Conservation (phyloP, 768 basidiomycete genomes). For the Amanita subjunquillea region DNA sequence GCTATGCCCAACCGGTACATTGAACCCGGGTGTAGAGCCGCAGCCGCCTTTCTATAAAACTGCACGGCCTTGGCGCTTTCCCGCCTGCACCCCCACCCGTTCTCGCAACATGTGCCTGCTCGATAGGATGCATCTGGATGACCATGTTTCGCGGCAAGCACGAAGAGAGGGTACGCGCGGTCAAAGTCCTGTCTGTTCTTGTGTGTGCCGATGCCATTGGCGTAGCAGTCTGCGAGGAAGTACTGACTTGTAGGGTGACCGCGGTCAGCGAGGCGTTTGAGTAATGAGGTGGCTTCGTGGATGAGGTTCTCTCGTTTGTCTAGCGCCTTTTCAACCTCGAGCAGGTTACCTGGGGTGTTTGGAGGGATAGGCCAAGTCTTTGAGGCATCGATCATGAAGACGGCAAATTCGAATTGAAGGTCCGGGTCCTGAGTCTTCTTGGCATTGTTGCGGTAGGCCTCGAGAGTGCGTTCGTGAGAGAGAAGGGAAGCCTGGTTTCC, state of each 20-base stretch:
- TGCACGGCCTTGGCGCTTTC: conserved; percentile 87
- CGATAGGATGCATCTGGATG: conserved; percentile 94
- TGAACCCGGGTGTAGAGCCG: conserved; percentile 84
- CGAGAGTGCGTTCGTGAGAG: conserved; percentile 91
- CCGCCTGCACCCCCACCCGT: conserved; percentile 94
- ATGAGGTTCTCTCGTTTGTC: conserved; percentile 84
- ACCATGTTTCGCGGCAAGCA: conserved; percentile 93
- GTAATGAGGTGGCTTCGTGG: conserved; percentile 76
- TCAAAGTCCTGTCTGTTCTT: conserved; percentile 94
- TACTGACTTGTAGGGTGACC: conserved; percentile 94
- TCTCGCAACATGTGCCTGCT: conserved; percentile 96
- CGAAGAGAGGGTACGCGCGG: conserved; percentile 91
- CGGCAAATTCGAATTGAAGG: conserved; percentile 95
- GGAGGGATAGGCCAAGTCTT: conserved; percentile 78
- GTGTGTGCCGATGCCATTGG: conserved; percentile 93
- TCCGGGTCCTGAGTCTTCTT: conserved; percentile 99
- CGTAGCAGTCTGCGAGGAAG: conserved; percentile 96
- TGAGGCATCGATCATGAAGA: conserved; percentile 97
- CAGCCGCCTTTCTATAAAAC: conserved; percentile 90
- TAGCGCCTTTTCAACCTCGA: conserved; percentile 71
- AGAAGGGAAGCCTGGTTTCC: conserved; percentile 90
- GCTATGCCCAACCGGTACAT: conserved; percentile 96
- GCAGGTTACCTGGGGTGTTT: conserved; percentile 59
- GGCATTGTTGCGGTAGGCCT: conserved; percentile 94
- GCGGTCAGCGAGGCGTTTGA: conserved; percentile 87